These are phyloP conservation scores for Coleophoma eucalyptorum DNA, from an alignment of 2,329 filamentous ascomycete genomes.

Conservation along the genomic window DNA sequence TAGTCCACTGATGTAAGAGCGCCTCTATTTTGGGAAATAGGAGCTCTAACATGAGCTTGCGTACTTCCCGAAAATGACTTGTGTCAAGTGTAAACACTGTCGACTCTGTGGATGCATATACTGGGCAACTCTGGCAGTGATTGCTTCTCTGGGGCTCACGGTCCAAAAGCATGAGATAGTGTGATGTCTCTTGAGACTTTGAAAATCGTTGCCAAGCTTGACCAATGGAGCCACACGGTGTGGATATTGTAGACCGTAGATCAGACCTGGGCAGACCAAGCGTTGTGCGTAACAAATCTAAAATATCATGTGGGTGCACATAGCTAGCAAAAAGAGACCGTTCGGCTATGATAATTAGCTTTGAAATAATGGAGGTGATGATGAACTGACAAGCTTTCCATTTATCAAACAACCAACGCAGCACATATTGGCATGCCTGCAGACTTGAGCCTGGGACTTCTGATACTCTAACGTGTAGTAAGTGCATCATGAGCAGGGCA, in stretches of 20 bases:
- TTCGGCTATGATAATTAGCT: no score
- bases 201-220: constrained; percentile 26
- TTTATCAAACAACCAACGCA: constrained; percentile 76
- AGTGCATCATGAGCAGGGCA: constrained; percentile 64
- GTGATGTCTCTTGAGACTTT: constrained; percentile 38
- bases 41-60: constrained; percentile 26
- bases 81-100: constrained; percentile 16
- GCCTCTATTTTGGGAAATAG: constrained; percentile 21
- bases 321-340: constrained; percentile 41
- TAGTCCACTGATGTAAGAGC: constrained; percentile 21
- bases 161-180: constrained; percentile 53
- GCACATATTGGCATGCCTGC: constrained; percentile 64
- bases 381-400: constrained; percentile 69
- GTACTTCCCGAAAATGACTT: constrained; percentile 19
- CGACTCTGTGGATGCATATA: constrained; percentile 4
- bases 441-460: constrained; percentile 67
- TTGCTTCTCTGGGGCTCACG: background rate
- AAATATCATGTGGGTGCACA: constrained; percentile 60
- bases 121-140: constrained; percentile 19
- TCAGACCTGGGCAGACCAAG: constrained; percentile 44
- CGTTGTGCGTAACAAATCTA: constrained; percentile 66
- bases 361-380: no score
- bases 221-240: constrained; percentile 21
- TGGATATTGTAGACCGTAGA: constrained; percentile 1
- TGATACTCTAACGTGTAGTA: constrained; percentile 63